Evolutionary conservation across 2,329 filamentous ascomycete species (phyloP).

Genomic region (Fusarium nodosum): DNA sequence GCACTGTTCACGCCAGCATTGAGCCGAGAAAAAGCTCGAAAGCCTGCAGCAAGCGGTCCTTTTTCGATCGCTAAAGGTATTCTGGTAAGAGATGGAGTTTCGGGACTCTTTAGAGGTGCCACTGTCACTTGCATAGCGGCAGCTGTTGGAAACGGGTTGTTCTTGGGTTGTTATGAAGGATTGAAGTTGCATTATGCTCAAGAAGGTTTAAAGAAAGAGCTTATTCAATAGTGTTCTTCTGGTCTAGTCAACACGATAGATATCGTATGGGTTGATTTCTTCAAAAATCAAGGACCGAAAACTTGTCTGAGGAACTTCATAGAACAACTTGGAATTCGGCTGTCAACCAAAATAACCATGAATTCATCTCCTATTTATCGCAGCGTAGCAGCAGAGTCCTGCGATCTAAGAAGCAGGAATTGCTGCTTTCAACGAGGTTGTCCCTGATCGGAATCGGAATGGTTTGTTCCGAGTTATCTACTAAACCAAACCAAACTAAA

Average conservation of each 20-base stretch:
- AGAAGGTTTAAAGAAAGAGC: background rate
- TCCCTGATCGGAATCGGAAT: too few relatives aligned
- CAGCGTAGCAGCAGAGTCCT: too few relatives aligned
- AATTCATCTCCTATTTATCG: background rate
- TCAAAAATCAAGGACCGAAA: background rate
- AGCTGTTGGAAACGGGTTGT: constrained; percentile 27
- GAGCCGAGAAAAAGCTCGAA: constrained; percentile 17
- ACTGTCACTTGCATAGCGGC: constrained; percentile 34
- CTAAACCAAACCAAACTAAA: too few relatives aligned
- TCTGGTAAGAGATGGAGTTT: constrained; percentile 18
- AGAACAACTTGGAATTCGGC: background rate
- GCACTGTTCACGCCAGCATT: constrained; percentile 6
- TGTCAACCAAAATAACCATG: background rate
- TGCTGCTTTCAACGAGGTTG: too few relatives aligned
- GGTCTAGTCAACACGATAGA: accelerated
- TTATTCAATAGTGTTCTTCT: background rate
- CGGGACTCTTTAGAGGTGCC: constrained; percentile 29
- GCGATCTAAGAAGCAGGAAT: too few relatives aligned
- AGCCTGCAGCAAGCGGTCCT: constrained; percentile 4
- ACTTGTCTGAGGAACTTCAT: background rate
- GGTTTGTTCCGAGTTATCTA: too few relatives aligned
- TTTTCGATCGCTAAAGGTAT: constrained; percentile 29
- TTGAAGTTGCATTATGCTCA: constrained; percentile 20
- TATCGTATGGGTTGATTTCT: background rate
- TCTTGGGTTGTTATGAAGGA: constrained; percentile 36